Percentiles rank a stretch among this genome's conserved stretches.
These are phyloP conservation scores for Dioszegia aurantiaca DNA, from an alignment of 768 basidiomycete species.

Conservation along the genomic window DNA sequence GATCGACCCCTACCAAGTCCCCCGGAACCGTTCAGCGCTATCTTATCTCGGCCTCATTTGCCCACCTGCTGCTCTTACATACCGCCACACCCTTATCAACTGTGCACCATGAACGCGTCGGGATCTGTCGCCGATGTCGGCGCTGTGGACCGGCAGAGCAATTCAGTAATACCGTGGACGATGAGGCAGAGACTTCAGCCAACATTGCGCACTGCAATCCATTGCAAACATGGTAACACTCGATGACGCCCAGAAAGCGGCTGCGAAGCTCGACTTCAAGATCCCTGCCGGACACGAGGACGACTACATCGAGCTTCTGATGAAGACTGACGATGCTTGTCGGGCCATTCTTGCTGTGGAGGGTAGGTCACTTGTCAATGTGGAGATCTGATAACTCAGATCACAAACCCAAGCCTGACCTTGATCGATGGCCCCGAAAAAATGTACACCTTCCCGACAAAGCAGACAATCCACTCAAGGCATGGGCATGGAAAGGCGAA, in stretches of 20 bases:
- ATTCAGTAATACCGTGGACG: no score
- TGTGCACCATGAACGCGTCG: no score
- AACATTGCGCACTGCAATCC: no score
- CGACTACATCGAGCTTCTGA: slow-evolving; percentile 30
- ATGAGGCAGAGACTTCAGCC: no score
- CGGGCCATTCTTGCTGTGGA: slow-evolving; percentile 17
- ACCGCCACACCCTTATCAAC: no score
- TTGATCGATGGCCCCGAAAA: slow-evolving; percentile 27
- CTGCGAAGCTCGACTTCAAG: slow-evolving; percentile 22
- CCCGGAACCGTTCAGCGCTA: no score
- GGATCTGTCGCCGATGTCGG: no score
- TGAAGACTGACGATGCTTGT: slow-evolving; percentile 28
- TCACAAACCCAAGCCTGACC: slow-evolving; percentile 33
- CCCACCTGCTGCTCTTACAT: no score
- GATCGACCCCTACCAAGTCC: no score
- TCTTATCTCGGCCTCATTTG: no score
- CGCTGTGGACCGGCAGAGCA: no score
- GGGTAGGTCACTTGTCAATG: slow-evolving; percentile 12
- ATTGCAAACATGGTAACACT: neutral
- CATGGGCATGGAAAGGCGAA: slow-evolving; percentile 34
- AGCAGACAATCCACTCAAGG: slow-evolving; percentile 29
- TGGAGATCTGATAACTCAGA: slow-evolving; percentile 15
- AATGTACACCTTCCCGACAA: slow-evolving; percentile 33
- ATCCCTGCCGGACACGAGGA: slow-evolving; percentile 29
- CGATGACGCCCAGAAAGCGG: slow-evolving; percentile 16